Evolutionary conservation across 352 stramenopile genomes (phyloP).

Genomic region (Phytophthora citricola): DNA sequence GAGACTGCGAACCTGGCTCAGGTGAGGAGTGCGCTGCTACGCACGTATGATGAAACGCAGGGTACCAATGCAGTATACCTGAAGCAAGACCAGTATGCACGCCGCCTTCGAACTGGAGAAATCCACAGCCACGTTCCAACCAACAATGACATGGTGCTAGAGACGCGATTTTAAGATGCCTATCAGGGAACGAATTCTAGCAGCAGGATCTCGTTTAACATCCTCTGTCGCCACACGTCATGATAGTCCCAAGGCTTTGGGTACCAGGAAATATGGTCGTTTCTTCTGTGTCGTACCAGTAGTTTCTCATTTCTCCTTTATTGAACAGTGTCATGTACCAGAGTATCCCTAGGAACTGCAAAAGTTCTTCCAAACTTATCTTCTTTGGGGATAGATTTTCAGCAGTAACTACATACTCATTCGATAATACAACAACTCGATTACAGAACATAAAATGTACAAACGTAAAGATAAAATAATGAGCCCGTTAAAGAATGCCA

Average conservation of each 20-base stretch:
- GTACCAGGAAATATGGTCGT: conserved; percentile 5
- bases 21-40: conserved; percentile 3
- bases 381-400: not conserved
- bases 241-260: not conserved
- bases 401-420: conserved; percentile 2
- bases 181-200: too few species aligned
- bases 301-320: conserved; percentile 15
- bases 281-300: conserved; percentile 7
- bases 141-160: too few species aligned
- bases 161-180: not conserved
- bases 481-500: too few species aligned
- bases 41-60: conserved; percentile 10
- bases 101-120: not conserved
- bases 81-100: conserved; percentile 7
- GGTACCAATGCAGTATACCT: conserved; percentile 5
- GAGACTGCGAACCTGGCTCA: conserved; percentile 5
- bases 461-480: conserved; percentile 11
- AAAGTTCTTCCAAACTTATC: conserved; percentile 5
- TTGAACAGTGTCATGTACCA: conserved; percentile 10
- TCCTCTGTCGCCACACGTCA: not conserved
- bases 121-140: too few species aligned
- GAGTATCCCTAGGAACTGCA: conserved; percentile 3
- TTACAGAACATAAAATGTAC: not conserved
- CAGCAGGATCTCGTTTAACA: too few species aligned
- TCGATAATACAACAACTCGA: conserved; percentile 1